These are phyloP conservation scores for Phaeosphaeriaceae sp. DNA, from an alignment of 2,329 filamentous ascomycete genomes.

Conservation along the genomic window DNA sequence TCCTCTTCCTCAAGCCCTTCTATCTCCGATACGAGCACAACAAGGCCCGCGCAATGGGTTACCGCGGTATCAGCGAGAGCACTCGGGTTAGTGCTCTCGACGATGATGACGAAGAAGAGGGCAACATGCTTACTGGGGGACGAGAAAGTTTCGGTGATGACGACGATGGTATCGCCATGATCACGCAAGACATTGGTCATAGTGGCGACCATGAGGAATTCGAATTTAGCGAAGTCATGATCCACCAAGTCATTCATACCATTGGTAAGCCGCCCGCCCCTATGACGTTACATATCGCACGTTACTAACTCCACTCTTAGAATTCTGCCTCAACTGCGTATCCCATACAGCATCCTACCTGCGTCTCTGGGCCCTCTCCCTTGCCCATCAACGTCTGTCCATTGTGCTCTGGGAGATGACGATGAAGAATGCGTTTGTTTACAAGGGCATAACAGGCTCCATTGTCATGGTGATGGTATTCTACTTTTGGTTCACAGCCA, in stretches of 20 bases:
- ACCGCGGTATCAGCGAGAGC: constrained; percentile 89
- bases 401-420: constrained; percentile 98
- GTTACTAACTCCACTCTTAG: constrained; percentile 54
- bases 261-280: constrained; percentile 73
- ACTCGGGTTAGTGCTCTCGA: constrained; percentile 89
- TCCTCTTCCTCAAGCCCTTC: constrained; percentile 94
- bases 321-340: constrained; percentile 99
- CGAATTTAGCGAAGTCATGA: constrained; percentile 97
- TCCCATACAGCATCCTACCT: constrained; percentile 99
- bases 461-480: constrained; percentile 84
- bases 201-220: constrained; percentile 93
- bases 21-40: constrained; percentile 96
- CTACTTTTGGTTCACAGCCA: constrained; percentile 87
- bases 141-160: constrained; percentile 75
- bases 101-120: constrained; percentile 75
- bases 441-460: constrained; percentile 71
- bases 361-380: constrained; percentile 94
- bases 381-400: constrained; percentile 96
- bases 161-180: constrained; percentile 83
- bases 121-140: constrained; percentile 62
- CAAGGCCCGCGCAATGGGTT: constrained; percentile 82
- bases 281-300: neutral
- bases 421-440: constrained; percentile 74
- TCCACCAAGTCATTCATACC: constrained; percentile 98
- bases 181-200: constrained; percentile 76